Conservation (phyloP, 73 alveolate genomes). For the Tetrahymena elliotti region DNA sequence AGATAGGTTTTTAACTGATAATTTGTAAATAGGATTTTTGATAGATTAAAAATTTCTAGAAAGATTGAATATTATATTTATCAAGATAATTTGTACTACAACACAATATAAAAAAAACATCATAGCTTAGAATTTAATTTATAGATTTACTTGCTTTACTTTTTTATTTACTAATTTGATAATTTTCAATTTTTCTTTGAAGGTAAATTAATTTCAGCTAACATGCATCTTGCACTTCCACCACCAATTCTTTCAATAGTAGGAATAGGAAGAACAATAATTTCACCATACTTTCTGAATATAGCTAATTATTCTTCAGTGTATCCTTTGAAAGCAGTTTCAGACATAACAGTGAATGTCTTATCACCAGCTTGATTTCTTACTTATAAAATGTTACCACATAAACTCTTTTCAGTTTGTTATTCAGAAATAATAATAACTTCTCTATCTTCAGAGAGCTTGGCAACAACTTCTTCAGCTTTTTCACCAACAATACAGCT, state of each 20-base stretch:
- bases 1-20: no score
- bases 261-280: slow-evolving; percentile 25
- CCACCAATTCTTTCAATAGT: slow-evolving; percentile 55
- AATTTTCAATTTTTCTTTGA: background rate
- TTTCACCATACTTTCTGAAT: slow-evolving; percentile 7
- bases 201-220: slow-evolving; percentile 41
- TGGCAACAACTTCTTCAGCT: slow-evolving; percentile 43
- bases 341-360: slow-evolving; percentile 36
- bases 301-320: slow-evolving; percentile 4
- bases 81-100: background rate
- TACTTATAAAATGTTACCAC: slow-evolving; percentile 51
- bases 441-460: background rate
- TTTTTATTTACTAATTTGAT: background rate
- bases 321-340: slow-evolving; percentile 43
- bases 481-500: slow-evolving; percentile 52
- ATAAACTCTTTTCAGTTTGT: background rate
- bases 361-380: slow-evolving; percentile 32
- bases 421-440: background rate
- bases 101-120: background rate
- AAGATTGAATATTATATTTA: no score
- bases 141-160: background rate
- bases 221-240: slow-evolving; percentile 57
- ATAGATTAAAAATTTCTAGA: no score
- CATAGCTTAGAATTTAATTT: background rate
- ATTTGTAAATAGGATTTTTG: no score